Evolutionary conservation across 768 basidiomycete genomes (phyloP).

Genomic region (Phaeolepiota aurea): DNA sequence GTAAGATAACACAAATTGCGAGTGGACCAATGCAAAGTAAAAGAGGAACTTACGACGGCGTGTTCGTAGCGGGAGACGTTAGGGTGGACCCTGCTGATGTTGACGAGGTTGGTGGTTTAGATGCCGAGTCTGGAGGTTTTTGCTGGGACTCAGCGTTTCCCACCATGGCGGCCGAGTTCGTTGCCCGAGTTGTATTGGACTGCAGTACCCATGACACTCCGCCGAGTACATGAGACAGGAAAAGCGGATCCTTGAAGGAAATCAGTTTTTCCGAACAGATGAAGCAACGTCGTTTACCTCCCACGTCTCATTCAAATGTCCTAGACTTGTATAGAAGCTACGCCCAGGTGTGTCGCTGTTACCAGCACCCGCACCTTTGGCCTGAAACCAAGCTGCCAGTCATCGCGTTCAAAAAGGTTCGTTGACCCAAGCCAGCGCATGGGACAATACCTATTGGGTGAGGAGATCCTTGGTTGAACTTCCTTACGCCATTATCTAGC

Average conservation of each 20-base stretch:
- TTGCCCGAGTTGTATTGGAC: conserved; percentile 63
- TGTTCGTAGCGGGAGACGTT: no score
- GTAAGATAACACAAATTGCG: no score
- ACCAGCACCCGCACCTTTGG: conserved; percentile 59
- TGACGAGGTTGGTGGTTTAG: no score
- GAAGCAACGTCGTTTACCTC: conserved; percentile 32
- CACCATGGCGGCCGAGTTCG: conserved; percentile 50
- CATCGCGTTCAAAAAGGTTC: not conserved
- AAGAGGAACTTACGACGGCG: no score
- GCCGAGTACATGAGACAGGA: conserved; percentile 64
- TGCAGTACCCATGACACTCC: conserved; percentile 70
- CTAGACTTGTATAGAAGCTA: conserved; percentile 79
- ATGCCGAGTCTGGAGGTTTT: no score
- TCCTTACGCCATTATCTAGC: not conserved
- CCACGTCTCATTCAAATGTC: conserved; percentile 77
- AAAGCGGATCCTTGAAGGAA: conserved; percentile 47
- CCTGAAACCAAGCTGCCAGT: conserved; percentile 73
- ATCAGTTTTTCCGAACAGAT: not conserved
- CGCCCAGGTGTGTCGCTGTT: conserved; percentile 46
- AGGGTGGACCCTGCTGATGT: no score
- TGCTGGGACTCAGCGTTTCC: no score
- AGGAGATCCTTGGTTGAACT: conserved; percentile 60
- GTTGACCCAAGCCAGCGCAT: not conserved
- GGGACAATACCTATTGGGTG: conserved; percentile 60
- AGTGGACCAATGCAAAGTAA: no score